phyloP scores from a whole-genome alignment of 176 grass and related monocot species.

The Avena eriantha region DNA sequence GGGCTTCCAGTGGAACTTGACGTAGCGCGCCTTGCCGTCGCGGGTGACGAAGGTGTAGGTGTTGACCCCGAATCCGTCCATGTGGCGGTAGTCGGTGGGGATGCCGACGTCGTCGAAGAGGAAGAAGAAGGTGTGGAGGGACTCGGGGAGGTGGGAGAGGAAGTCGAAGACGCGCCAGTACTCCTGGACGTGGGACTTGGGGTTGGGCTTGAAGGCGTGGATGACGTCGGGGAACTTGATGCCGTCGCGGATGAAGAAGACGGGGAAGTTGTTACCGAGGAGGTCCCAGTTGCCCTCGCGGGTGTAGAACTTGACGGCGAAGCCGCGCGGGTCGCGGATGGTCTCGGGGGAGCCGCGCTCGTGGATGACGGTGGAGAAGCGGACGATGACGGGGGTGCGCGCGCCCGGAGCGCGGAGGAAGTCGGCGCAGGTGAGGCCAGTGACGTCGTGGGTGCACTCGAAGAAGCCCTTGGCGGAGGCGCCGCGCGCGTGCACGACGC shows the following conservation, averaged over 20 bases:
- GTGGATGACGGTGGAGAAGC: constrained; percentile 96
- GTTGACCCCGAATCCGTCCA: constrained; percentile 91
- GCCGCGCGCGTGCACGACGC: constrained; percentile 84
- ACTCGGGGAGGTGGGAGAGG: constrained; percentile 77
- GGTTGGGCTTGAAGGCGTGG: constrained; percentile 96
- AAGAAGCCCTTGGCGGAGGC: constrained; percentile 92
- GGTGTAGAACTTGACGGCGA: constrained; percentile 98
- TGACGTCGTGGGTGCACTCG: constrained; percentile 56
- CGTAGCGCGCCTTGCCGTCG: constrained; percentile 55
- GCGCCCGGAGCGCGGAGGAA: constrained; percentile 73
- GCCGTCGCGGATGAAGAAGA: constrained; percentile 95
- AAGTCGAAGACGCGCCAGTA: constrained; percentile 93
- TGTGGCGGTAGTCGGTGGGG: constrained; percentile 83
- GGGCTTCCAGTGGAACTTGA: constrained; percentile 96
- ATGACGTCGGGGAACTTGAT: constrained; percentile 96
- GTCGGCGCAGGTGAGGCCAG: constrained; percentile 76
- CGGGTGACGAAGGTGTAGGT: constrained; percentile 85
- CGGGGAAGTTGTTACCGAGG: constrained; percentile 91
- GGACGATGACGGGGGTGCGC: constrained; percentile 69
- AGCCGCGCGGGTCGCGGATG: constrained; percentile 88
- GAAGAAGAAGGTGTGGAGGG: constrained; percentile 97
- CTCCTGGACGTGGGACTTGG: constrained; percentile 77
- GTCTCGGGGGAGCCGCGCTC: constrained; percentile 88
- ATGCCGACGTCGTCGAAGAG: constrained; percentile 94
- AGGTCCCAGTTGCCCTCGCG: constrained; percentile 94